Evolutionary conservation across 495 filamentous ascomycete species (phyloP).

Genomic region (Daldinia concentrica): DNA sequence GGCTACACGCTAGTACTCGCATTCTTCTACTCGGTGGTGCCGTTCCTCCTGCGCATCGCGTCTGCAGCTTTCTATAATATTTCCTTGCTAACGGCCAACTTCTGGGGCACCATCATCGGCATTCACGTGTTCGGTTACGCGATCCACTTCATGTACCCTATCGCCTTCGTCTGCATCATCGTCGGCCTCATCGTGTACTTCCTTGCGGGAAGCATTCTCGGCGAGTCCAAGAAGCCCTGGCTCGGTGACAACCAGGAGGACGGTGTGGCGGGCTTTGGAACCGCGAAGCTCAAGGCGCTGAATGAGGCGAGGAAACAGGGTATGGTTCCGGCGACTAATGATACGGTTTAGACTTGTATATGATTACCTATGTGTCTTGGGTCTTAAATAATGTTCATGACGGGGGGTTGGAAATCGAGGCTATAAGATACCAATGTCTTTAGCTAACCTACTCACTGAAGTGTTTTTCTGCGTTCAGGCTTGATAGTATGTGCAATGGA

Average conservation of each 20-base stretch:
- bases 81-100: constrained; percentile 90
- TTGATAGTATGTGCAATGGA: not conserved
- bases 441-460: not conserved
- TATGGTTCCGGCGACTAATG: constrained; percentile 20
- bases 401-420: not conserved
- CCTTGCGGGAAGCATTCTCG: constrained; percentile 75
- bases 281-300: constrained; percentile 82
- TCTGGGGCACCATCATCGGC: constrained; percentile 95
- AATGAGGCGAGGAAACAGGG: constrained; percentile 57
- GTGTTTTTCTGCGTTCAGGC: not conserved
- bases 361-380: not conserved
- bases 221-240: constrained; percentile 96
- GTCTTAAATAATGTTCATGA: not conserved
- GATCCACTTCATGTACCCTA: constrained; percentile 92
- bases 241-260: constrained; percentile 83
- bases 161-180: constrained; percentile 93
- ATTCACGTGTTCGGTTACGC: constrained; percentile 80
- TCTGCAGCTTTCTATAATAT: constrained; percentile 97
- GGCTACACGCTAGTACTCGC: constrained; percentile 86
- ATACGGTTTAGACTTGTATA: constrained; percentile 13
- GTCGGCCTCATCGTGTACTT: constrained; percentile 85
- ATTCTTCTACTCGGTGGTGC: constrained; percentile 88
- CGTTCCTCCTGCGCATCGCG: constrained; percentile 85
- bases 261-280: constrained; percentile 84
- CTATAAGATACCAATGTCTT: constrained; percentile 10